Evolutionary conservation across 2,329 filamentous ascomycete species (phyloP), one percentile per base, ranked within the genome.

Genomic region (Pestalotiopsis sp.): DNA sequence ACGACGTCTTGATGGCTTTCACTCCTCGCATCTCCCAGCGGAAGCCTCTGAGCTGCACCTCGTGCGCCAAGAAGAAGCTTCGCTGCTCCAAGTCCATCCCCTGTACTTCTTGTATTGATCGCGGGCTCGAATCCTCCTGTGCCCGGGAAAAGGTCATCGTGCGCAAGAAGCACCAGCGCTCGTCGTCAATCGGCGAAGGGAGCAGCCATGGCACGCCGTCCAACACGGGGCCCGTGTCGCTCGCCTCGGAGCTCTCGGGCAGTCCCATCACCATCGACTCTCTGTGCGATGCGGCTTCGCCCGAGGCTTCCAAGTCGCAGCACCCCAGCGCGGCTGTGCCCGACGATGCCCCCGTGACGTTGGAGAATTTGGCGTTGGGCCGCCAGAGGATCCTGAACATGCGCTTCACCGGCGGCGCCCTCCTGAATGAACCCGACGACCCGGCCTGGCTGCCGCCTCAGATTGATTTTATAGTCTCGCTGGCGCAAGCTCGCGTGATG

Each of bases 131-230:
- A 1, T 27, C 59, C 2, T 36, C 59, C 11, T 62, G 59, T 36
- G 59, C 59, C 13, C 59, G 59, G 14, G 59, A 62, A 39, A 62
- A 62, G 59, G 59, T 62, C 59, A 62, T 62, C 20, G 59, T 62
- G 27, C 59, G 59, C 59, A 62, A 62, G 59, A 62, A 62, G 31
- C 59, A 62, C n/a, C 59, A 62, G 36, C 59, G 59, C 31, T 36
- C 59, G 13, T 39, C 59, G 31, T 62, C 59, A 14, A 62, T 62
- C 31, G 59, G 59, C 17, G 59, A 62, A 12, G n/a, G 25, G 3
- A 41, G 36, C 25, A 62, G 59, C 59, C 59, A 36, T 7, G 59
- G 14, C 11, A 36, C 59, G 12, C 5, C 59, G 20, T 20, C 59
- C 6, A 36, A 27, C 27, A 62, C 25, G 6, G 59, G 27, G 27